phyloP scores from a whole-genome alignment of 1,284 basidiomycete species.

The Apiotrichum sp. region DNA sequence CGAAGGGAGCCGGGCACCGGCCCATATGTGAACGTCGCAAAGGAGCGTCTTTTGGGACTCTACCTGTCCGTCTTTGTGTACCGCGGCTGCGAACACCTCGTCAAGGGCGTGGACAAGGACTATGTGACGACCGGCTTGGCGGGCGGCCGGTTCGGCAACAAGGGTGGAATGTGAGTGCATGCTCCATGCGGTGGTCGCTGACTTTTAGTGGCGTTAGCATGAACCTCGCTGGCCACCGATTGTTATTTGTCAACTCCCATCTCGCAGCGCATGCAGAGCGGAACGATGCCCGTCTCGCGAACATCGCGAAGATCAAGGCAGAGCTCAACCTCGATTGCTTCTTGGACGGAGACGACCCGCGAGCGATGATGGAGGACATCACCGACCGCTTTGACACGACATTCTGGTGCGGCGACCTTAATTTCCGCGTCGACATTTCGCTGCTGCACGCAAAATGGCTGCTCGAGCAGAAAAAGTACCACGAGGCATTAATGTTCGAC shows the following conservation, averaged over 20 bases:
- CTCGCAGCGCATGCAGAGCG: slow-evolving; percentile 51
- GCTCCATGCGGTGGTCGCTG: slow-evolving; percentile 8
- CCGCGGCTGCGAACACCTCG: slow-evolving; percentile 46
- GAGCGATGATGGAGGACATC: slow-evolving; percentile 37
- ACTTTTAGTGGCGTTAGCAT: slow-evolving; percentile 50
- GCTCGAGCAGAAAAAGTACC: slow-evolving; percentile 49
- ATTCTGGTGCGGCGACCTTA: slow-evolving; percentile 53
- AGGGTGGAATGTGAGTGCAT: slow-evolving; percentile 46
- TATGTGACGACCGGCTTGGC: slow-evolving; percentile 54
- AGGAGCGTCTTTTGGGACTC: slow-evolving; percentile 54
- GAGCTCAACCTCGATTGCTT: slow-evolving; percentile 53
- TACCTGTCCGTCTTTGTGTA: slow-evolving; percentile 50
- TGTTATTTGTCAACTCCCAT: slow-evolving; percentile 56
- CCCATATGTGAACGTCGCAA: slow-evolving; percentile 52
- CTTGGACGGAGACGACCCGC: slow-evolving; percentile 41
- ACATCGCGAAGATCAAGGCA: slow-evolving; percentile 50
- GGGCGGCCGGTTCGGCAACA: slow-evolving; percentile 53
- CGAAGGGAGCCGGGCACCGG: slow-evolving; percentile 19
- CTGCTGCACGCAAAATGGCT: slow-evolving; percentile 54
- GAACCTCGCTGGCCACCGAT: slow-evolving; percentile 50
- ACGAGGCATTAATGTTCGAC: slow-evolving; percentile 52
- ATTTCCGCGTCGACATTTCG: slow-evolving; percentile 53
- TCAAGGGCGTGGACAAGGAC: slow-evolving; percentile 49
- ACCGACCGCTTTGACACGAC: slow-evolving; percentile 53
- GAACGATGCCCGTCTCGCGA: slow-evolving; percentile 40